Evolutionary conservation across 2,329 filamentous ascomycete genomes (phyloP).

Genomic region (Nemania sp.): DNA sequence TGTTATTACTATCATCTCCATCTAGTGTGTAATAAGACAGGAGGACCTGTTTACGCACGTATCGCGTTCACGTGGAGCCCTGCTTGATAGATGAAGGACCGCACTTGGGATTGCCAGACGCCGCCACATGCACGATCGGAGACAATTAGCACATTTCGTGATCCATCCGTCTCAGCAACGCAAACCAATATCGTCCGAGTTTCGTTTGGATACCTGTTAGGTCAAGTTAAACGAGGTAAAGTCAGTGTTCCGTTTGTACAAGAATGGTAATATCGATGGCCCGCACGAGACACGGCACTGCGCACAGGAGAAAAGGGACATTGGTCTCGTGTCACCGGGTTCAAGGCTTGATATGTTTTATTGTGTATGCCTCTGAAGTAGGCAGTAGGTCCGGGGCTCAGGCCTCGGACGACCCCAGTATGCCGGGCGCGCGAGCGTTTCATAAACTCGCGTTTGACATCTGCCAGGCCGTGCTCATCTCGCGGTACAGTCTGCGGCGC

Average conservation of each 20-base stretch:
- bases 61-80: slow-evolving; percentile 14
- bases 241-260: slow-evolving; percentile 17
- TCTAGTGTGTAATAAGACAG: background rate
- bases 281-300: slow-evolving; percentile 24
- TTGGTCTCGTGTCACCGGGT: slow-evolving; percentile 24
- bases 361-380: background rate
- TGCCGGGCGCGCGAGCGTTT: slow-evolving; percentile 19
- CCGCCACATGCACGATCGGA: slow-evolving; percentile 1
- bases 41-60: slow-evolving; percentile 20
- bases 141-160: slow-evolving; percentile 1
- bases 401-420: slow-evolving; percentile 17
- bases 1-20: slow-evolving; percentile 5
- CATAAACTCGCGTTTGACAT: slow-evolving; percentile 24
- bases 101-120: slow-evolving; percentile 21
- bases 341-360: background rate
- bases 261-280: slow-evolving; percentile 25
- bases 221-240: background rate
- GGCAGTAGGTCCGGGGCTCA: slow-evolving; percentile 14
- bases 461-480: slow-evolving; percentile 1
- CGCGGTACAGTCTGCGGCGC: background rate
- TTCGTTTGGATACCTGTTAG: background rate
- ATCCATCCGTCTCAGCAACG: slow-evolving; percentile 19
- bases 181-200: slow-evolving; percentile 10
- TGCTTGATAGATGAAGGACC: slow-evolving; percentile 21
- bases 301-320: slow-evolving; percentile 27